These are phyloP conservation scores for Phellopilus nigrolimitatus DNA, from an alignment of 1,284 basidiomycete species.

Conservation along the genomic window DNA sequence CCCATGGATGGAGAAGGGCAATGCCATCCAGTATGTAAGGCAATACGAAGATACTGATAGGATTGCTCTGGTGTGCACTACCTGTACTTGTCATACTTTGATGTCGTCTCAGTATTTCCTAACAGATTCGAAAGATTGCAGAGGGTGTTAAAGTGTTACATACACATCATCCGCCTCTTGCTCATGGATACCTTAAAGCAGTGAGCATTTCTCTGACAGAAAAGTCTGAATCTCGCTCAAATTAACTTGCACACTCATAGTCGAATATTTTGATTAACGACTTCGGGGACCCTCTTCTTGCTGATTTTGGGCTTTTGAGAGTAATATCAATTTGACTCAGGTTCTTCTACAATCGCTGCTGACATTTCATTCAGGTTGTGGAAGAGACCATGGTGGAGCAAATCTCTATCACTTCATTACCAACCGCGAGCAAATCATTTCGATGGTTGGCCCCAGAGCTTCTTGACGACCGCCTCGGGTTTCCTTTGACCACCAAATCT, in stretches of 20 bases:
- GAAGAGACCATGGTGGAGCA: conserved; percentile 40
- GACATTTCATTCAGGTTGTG: conserved; percentile 26
- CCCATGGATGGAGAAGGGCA: conserved; percentile 50
- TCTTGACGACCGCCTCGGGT: conserved; percentile 37
- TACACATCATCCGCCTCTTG: conserved; percentile 41
- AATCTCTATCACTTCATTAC: conserved; percentile 45
- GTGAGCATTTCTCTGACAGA: background rate
- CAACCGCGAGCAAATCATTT: conserved; percentile 39
- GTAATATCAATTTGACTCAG: background rate
- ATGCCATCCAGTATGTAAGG: conserved; percentile 42
- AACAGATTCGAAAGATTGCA: background rate
- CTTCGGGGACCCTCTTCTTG: conserved; percentile 42
- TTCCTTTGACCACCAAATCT: conserved; percentile 38
- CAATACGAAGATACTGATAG: conserved; percentile 20
- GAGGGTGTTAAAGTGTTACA: background rate
- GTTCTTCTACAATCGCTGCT: background rate
- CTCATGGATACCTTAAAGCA: conserved; percentile 40
- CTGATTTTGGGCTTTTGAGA: conserved; percentile 49
- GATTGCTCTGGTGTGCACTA: background rate
- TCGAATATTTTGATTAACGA: conserved; percentile 47
- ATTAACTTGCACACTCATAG: conserved; percentile 27
- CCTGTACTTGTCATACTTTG: background rate
- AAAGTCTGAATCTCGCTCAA: background rate
- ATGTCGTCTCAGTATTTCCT: conserved; percentile 18
- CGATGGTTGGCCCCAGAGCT: conserved; percentile 46